These are phyloP conservation scores for Chrysoporthe cubensis DNA, from an alignment of 2,329 filamentous ascomycete genomes.

Conservation along the genomic window DNA sequence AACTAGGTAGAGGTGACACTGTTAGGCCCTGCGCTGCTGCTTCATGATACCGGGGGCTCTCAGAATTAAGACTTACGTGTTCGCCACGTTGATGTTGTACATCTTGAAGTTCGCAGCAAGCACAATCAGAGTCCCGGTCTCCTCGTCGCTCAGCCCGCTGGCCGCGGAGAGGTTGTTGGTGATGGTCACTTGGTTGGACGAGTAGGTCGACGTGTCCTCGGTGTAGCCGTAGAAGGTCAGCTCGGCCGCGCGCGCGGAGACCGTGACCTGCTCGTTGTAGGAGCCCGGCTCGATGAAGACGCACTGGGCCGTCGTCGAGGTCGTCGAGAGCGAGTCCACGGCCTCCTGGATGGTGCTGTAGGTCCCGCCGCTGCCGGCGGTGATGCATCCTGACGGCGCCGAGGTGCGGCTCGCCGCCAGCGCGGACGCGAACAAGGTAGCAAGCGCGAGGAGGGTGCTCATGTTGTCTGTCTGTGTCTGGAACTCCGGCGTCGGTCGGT, in stretches of 20 bases:
- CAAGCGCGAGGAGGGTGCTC: conserved; percentile 22
- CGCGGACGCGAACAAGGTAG: conserved; percentile 22
- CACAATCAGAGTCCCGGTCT: conserved; percentile 50
- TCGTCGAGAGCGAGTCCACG: conserved; percentile 60
- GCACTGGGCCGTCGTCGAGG: conserved; percentile 53
- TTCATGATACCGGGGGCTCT: too few relatives aligned
- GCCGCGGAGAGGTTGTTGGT: conserved; percentile 50
- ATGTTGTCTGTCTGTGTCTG: conserved; percentile 13
- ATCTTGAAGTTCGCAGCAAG: conserved; percentile 56
- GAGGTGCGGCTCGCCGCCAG: conserved; percentile 41
- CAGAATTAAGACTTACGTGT: conserved; percentile 36
- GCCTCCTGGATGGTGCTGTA: conserved; percentile 56
- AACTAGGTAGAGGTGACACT: not conserved
- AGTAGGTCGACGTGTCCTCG: conserved; percentile 53
- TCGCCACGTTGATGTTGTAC: conserved; percentile 63
- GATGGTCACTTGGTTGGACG: conserved; percentile 61
- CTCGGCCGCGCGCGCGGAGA: conserved; percentile 50
- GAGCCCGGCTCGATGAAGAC: conserved; percentile 67
- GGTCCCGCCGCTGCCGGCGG: conserved; percentile 46
- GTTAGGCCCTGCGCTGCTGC: not conserved
- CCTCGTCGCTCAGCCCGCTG: conserved; percentile 55
- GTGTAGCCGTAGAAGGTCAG: conserved; percentile 61
- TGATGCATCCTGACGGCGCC: conserved; percentile 53
- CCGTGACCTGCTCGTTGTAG: conserved; percentile 64
- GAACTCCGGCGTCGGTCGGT: not conserved